A percentile compares a stretch with the other conserved stretches of the same genome.
phyloP scores from a whole-genome alignment of 129 eudicot species.

The carrot (Daucus carota) region DH1_v3.0 NC_030389.2:39611501-39612000 shows the following conservation, averaged over 20 bases:
- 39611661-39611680: constrained; percentile 28
- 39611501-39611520: too few relatives aligned
- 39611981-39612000: constrained; percentile 80
- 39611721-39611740: constrained; percentile 85
- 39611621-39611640: neutral
- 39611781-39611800: constrained; percentile 88
- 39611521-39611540: neutral
- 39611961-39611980: constrained; percentile 85
- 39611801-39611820: constrained; percentile 10
- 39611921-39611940: constrained; percentile 90
- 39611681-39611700: constrained; percentile 98
- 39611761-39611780: constrained; percentile 85
- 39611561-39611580: neutral
- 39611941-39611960: constrained; percentile 90
- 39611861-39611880: constrained; percentile 1
- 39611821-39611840: neutral
- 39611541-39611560: neutral
- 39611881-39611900: constrained; percentile 2
- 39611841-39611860: neutral
- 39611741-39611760: constrained; percentile 69
- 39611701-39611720: constrained; percentile 87
- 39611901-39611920: constrained; percentile 32
- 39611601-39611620: neutral
- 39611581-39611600: neutral
- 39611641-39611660: neutral